Percentiles rank a stretch among this genome's conserved stretches.
Conservation (phyloP, 2,329 filamentous ascomycete species). For the Pyrenochaeta sp. region DNA sequence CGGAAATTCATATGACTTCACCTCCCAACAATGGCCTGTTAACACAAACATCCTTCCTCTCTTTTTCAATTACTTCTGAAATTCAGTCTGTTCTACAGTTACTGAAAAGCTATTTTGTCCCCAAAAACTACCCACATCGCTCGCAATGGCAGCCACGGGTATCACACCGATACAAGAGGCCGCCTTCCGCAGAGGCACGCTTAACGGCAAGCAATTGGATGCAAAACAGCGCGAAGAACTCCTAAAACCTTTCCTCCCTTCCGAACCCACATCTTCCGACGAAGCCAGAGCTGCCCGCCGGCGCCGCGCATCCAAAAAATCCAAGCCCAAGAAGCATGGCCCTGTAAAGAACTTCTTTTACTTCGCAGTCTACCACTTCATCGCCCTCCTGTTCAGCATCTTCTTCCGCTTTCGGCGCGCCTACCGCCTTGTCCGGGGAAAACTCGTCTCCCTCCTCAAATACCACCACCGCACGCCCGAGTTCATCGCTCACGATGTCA, state of each 20-base stretch:
- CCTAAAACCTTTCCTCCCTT: slow-evolving; percentile 62
- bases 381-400: slow-evolving; percentile 86
- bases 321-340: slow-evolving; percentile 57
- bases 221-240: slow-evolving; percentile 60
- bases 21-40: slow-evolving; percentile 18
- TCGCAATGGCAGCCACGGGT: slow-evolving; percentile 46
- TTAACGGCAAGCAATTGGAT: slow-evolving; percentile 53
- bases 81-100: background rate
- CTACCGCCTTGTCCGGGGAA: slow-evolving; percentile 80
- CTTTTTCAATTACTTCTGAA: slow-evolving; percentile 1
- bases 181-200: slow-evolving; percentile 46
- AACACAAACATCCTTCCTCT: slow-evolving; percentile 13
- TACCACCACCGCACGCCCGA: slow-evolving; percentile 97
- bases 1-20: slow-evolving; percentile 33
- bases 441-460: slow-evolving; percentile 81
- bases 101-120: slow-evolving; percentile 7
- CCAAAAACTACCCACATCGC: slow-evolving; percentile 4
- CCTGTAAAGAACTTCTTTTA: slow-evolving; percentile 71
- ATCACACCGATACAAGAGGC: slow-evolving; percentile 39
- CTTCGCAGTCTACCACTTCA: slow-evolving; percentile 70
- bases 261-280: slow-evolving; percentile 45
- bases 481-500: slow-evolving; percentile 87
- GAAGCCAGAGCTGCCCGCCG: slow-evolving; percentile 21
- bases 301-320: slow-evolving; percentile 19
- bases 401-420: slow-evolving; percentile 83